A percentile compares a stretch with the other conserved stretches of the same genome.
These are phyloP conservation scores for Aspergillus transmontanensis DNA, from an alignment of 2,329 filamentous ascomycete genomes.

Conservation along the genomic window DNA sequence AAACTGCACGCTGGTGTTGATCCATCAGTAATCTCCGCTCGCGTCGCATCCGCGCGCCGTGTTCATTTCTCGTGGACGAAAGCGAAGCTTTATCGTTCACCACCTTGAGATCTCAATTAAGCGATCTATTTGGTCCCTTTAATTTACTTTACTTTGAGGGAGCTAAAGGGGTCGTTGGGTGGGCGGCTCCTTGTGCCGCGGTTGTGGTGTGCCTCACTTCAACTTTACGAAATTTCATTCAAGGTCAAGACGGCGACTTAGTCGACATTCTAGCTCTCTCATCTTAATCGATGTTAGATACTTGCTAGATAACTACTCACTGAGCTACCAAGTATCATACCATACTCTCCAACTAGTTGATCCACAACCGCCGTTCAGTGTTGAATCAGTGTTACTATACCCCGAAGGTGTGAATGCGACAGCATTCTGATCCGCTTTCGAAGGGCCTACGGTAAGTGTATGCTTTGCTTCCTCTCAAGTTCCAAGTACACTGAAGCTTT, in stretches of 20 bases:
- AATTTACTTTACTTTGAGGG: not conserved
- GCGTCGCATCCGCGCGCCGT: conserved; percentile 9
- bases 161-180: not conserved
- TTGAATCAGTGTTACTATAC: not conserved
- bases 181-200: not conserved
- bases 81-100: not conserved
- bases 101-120: not conserved
- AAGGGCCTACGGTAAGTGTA: not conserved
- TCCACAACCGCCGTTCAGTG: not conserved
- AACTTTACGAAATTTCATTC: not conserved
- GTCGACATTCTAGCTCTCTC: not conserved
- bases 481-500: not conserved
- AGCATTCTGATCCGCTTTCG: not conserved
- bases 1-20: not conserved
- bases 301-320: not conserved
- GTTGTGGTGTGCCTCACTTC: not conserved
- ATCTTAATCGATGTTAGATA: not conserved
- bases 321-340: not conserved
- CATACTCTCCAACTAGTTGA: not conserved
- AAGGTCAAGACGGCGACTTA: not conserved
- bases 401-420: not conserved
- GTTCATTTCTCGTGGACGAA: not conserved
- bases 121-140: not conserved
- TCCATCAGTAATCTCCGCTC: not conserved
- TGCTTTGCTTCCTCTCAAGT: not conserved